Evolutionary conservation across 306 rosid species (phyloP), one percentile per base, ranked within the genome.

Genomic region (Ammopiptanthus mongolicus): DNA sequence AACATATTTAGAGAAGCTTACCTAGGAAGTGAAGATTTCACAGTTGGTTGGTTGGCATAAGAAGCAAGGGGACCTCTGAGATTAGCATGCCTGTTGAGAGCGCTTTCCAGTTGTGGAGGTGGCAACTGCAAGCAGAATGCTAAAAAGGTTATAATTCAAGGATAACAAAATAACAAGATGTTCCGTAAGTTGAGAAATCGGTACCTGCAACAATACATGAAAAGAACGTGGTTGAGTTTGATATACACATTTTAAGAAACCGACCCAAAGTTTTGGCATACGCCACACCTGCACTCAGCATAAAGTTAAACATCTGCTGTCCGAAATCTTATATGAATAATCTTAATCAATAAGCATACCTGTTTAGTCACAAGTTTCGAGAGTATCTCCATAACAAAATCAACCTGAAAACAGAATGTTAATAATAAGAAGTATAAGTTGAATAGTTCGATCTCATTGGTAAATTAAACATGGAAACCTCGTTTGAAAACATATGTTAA

Each of bases 381-480:
- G 56, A 96, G 96, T 85, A 96, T 96, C 89, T 96, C 98, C 99
- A 96, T 96, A n/a, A 96, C 96, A 84, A 92, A 90, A 88, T 96
- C 98, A 85, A 96, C 99, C 99, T 96, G 81, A 53, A 88, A 66
- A 63, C 31, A 80, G 31, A 75, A 65, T 72, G 76, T 79, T 17
- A 52, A 76, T 22, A 51, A 13, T 55, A 69, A 23, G 18, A 36
- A 37, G 51, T 51, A 17, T 31, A 56, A 52, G 46, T 44, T 42
- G 10, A 44, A 31, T 23, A 42, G 36, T 33, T 36, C 22, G 9
- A 44, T 15, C 28, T 28, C 53, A 59, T 7, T 29, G 21, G 12
- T 17, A 46, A 60, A 18, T 51, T 61, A 34, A 3, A 36, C 25
- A 12, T 7, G 2, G 59, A n/a, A 50, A 62, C 5, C 25, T 33